Evolutionary conservation across 2,329 filamentous ascomycete species (phyloP).

Genomic region (Thelonectria olida): DNA sequence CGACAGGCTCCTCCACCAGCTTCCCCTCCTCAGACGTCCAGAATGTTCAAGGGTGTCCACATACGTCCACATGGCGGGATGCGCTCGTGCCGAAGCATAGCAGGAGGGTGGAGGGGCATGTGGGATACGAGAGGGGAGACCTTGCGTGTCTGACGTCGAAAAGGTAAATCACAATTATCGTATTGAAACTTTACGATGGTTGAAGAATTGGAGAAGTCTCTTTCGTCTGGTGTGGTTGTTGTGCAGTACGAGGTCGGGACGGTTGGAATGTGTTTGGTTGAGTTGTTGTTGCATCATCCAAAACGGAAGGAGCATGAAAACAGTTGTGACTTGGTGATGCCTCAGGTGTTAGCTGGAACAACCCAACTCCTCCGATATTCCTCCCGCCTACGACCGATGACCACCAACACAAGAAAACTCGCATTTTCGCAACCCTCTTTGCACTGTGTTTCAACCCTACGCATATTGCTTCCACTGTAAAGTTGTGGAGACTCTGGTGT

Average conservation of each 20-base stretch:
- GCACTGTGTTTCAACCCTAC: too few species aligned
- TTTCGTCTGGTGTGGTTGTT: conserved; percentile 3
- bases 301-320: background rate
- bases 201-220: too few species aligned
- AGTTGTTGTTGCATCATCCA: background rate
- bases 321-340: conserved; percentile 9
- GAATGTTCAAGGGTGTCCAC: background rate
- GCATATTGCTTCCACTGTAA: too few species aligned
- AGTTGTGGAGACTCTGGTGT: too few species aligned
- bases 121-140: conserved; percentile 16
- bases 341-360: background rate
- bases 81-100: background rate
- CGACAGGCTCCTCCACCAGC: conserved; percentile 9
- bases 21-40: background rate
- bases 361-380: too few species aligned
- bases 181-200: background rate
- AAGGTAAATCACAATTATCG: conserved; percentile 3
- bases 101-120: conserved; percentile 14
- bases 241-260: too few species aligned
- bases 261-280: background rate
- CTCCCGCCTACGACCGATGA: too few species aligned
- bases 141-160: background rate
- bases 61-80: conserved; percentile 11
- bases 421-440: too few species aligned
- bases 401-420: too few species aligned